phyloP scores from a whole-genome alignment of 2,329 filamentous ascomycete species.

The Trichophyton benhamiae region DNA sequence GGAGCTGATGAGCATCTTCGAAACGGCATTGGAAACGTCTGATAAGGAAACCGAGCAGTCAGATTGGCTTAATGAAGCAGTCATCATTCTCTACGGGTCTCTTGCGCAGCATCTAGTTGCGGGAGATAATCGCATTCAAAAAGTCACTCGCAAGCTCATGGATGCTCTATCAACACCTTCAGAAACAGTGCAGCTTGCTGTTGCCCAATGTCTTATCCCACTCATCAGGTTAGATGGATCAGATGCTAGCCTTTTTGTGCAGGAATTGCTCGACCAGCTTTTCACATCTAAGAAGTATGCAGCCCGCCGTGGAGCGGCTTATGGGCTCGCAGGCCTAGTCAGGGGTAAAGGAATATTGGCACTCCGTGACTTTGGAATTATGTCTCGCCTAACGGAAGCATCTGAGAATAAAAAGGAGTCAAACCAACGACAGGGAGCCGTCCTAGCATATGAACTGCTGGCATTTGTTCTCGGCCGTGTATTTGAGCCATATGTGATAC shows the following conservation, averaged over 20 bases:
- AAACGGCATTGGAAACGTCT: conserved; percentile 71
- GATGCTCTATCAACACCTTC: conserved; percentile 86
- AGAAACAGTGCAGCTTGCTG: conserved; percentile 91
- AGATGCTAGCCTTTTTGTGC: conserved; percentile 66
- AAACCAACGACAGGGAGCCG: conserved; percentile 75
- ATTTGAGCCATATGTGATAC: conserved; percentile 94
- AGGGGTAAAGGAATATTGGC: conserved; percentile 74
- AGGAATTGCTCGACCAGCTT: conserved; percentile 69
- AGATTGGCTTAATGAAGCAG: conserved; percentile 89
- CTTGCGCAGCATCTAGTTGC: conserved; percentile 73
- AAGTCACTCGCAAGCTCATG: conserved; percentile 75
- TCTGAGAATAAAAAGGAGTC: conserved; percentile 92
- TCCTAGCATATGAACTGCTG: conserved; percentile 82
- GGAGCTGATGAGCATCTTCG: conserved; percentile 82
- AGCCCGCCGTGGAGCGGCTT: conserved; percentile 82
- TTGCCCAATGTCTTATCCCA: conserved; percentile 85
- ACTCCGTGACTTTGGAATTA: conserved; percentile 72
- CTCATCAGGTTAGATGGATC: conserved; percentile 71
- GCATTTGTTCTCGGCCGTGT: conserved; percentile 73
- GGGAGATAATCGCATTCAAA: conserved; percentile 77
- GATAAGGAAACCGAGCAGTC: conserved; percentile 69
- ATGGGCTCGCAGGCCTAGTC: conserved; percentile 82
- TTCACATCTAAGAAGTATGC: conserved; percentile 83
- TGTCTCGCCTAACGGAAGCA: conserved; percentile 66
- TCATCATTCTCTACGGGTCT: conserved; percentile 94